These are phyloP conservation scores for Cladosporium cucumerinum DNA, from an alignment of 2,329 filamentous ascomycete genomes.

Conservation along the genomic window DNA sequence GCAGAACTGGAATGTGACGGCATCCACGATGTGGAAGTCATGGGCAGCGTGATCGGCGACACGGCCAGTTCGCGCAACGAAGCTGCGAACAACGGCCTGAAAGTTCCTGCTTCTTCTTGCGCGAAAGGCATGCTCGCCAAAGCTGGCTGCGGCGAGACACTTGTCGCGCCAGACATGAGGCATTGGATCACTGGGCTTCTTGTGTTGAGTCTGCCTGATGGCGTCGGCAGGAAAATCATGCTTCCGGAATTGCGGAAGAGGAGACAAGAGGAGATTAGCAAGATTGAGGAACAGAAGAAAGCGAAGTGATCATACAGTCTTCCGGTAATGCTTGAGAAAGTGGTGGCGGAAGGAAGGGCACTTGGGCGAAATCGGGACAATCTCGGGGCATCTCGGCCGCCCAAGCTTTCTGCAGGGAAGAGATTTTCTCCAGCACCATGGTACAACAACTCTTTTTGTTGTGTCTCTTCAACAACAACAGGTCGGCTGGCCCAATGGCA, in stretches of 20 bases:
- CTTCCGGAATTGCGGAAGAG: constrained; percentile 6
- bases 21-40: constrained; percentile 36
- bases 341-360: not conserved
- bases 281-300: not conserved
- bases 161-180: constrained; percentile 20
- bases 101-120: constrained; percentile 15
- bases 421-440: not conserved
- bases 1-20: constrained; percentile 43
- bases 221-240: constrained; percentile 7
- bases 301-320: not conserved
- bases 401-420: not conserved
- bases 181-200: constrained; percentile 5
- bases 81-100: constrained; percentile 16
- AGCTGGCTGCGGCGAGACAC: constrained; percentile 19
- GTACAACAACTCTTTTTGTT: not conserved
- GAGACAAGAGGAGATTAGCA: constrained; percentile 5
- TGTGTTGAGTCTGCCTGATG: constrained; percentile 4
- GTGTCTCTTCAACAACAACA: not conserved
- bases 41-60: constrained; percentile 22
- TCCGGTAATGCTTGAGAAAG: not conserved
- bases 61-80: constrained; percentile 16
- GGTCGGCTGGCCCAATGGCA: constrained; percentile 52
- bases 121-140: constrained; percentile 18
- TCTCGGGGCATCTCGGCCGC: not conserved
- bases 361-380: not conserved